These are phyloP conservation scores for Pedinophyceae sp. DNA, from an alignment of 139 green algal species.

Conservation along the genomic window DNA sequence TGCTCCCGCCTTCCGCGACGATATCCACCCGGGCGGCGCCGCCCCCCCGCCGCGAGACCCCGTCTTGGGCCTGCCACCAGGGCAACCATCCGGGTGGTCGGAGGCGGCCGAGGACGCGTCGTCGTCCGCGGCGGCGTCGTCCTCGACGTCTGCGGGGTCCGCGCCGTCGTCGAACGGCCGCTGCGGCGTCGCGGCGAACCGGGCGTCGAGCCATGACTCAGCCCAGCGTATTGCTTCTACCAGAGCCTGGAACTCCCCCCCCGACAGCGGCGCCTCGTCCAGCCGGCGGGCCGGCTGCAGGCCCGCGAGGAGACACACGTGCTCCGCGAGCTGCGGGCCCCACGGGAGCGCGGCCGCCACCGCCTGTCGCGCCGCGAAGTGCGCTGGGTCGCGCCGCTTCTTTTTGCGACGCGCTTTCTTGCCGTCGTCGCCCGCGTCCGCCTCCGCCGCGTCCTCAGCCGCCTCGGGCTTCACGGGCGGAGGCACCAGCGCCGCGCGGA, in stretches of 20 bases:
- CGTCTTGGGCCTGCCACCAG: no score
- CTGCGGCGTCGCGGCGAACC: no score
- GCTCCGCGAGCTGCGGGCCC: constrained; percentile 61
- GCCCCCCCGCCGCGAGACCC: no score
- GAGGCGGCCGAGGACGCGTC: no score
- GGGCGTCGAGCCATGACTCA: constrained; percentile 33
- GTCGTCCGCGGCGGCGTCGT: neutral
- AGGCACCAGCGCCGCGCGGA: constrained; percentile 11
- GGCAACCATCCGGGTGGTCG: no score
- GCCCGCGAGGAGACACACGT: constrained; percentile 48
- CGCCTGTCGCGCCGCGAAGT: no score
- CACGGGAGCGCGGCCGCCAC: constrained; percentile 38
- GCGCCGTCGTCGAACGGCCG: no score
- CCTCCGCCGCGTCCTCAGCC: neutral
- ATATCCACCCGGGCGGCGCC: no score
- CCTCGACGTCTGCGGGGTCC: constrained; percentile 2
- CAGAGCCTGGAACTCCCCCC: constrained; percentile 13
- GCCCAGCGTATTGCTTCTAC: constrained; percentile 12
- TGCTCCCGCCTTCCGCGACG: no score
- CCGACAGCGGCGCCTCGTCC: constrained; percentile 7
- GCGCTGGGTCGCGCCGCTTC: no score
- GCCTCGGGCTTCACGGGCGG: neutral
- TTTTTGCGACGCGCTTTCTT: no score
- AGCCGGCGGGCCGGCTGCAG: constrained; percentile 26
- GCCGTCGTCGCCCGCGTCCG: no score